Conservation (phyloP, 768 basidiomycete genomes). For the Punctularia strigosozonata region DNA sequence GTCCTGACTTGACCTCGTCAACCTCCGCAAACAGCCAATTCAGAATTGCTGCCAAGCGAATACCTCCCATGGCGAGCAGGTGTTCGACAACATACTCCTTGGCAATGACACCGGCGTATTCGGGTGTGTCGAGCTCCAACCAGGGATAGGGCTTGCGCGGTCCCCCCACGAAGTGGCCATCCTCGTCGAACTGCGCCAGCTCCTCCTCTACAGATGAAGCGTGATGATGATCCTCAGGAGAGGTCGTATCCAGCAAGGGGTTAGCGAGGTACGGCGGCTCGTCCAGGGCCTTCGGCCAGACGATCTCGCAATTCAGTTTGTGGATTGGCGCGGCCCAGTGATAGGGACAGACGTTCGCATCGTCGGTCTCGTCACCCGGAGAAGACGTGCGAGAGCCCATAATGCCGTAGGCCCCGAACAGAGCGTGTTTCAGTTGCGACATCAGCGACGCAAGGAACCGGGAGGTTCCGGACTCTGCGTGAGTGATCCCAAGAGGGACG, state of each 20-base stretch:
- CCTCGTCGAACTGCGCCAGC: constrained; percentile 5
- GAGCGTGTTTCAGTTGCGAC: not conserved
- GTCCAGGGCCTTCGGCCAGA: constrained; percentile 70
- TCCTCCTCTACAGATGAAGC: constrained; percentile 11
- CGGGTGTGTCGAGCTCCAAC: constrained; percentile 71
- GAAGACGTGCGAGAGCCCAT: not conserved
- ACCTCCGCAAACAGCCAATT: constrained; percentile 57
- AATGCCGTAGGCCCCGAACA: not conserved
- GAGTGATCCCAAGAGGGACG: too few species aligned
- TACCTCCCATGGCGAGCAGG: constrained; percentile 71
- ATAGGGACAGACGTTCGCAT: constrained; percentile 59
- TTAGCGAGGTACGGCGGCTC: constrained; percentile 26
- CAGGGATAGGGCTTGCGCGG: constrained; percentile 21
- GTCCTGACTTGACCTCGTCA: too few species aligned
- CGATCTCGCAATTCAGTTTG: constrained; percentile 67
- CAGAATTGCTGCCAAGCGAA: constrained; percentile 73
- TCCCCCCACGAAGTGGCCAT: constrained; percentile 4
- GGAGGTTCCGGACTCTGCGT: too few species aligned
- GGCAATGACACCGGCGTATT: constrained; percentile 63
- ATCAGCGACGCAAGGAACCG: too few species aligned
- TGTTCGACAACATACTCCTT: constrained; percentile 66
- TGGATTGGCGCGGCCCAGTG: constrained; percentile 69
- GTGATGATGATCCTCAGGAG: constrained; percentile 1
- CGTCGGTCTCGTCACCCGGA: constrained; percentile 28
- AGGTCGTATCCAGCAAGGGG: not conserved